A percentile compares a stretch with the other conserved stretches of the same genome.
Evolutionary conservation across 495 filamentous ascomycete genomes (phyloP).

Genomic region (Xylaria venustula): DNA sequence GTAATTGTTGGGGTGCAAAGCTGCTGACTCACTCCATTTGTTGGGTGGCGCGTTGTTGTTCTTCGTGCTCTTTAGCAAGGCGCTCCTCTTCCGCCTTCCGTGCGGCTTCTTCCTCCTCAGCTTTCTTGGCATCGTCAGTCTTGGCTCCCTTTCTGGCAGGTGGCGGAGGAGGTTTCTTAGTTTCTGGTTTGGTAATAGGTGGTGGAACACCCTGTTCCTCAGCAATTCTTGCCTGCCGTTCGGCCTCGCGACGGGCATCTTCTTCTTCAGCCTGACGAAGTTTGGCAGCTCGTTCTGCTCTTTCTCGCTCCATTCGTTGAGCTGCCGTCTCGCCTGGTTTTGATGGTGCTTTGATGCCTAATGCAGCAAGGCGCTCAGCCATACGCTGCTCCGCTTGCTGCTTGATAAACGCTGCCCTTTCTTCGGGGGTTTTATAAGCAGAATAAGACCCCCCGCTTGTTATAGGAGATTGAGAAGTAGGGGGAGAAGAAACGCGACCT

Average conservation of each 20-base stretch:
- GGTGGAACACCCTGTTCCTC: constrained; percentile 75
- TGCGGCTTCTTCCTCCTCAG: constrained; percentile 46
- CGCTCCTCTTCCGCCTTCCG: constrained; percentile 53
- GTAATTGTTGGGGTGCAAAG: too few species aligned
- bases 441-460: constrained; percentile 60
- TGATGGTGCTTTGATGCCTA: constrained; percentile 79
- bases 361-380: constrained; percentile 93
- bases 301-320: constrained; percentile 86
- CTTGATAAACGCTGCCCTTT: constrained; percentile 92
- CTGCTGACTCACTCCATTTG: constrained; percentile 75
- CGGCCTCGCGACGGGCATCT: constrained; percentile 84
- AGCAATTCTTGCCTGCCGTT: constrained; percentile 79
- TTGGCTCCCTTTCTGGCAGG: constrained; percentile 75
- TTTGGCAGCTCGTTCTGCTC: constrained; percentile 80
- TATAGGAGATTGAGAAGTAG: constrained; percentile 34
- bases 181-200: constrained; percentile 51
- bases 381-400: constrained; percentile 96
- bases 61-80: constrained; percentile 68
- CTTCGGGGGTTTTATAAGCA: constrained; percentile 84
- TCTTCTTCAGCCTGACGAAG: constrained; percentile 89
- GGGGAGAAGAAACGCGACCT: constrained; percentile 45
- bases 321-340: constrained; percentile 72
- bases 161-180: constrained; percentile 83
- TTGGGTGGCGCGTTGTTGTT: constrained; percentile 69
- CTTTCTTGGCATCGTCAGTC: constrained; percentile 51